These are phyloP conservation scores for Adansonia gregorii DNA, from an alignment of 441 rosid species.

Conservation along the genomic window DNA sequence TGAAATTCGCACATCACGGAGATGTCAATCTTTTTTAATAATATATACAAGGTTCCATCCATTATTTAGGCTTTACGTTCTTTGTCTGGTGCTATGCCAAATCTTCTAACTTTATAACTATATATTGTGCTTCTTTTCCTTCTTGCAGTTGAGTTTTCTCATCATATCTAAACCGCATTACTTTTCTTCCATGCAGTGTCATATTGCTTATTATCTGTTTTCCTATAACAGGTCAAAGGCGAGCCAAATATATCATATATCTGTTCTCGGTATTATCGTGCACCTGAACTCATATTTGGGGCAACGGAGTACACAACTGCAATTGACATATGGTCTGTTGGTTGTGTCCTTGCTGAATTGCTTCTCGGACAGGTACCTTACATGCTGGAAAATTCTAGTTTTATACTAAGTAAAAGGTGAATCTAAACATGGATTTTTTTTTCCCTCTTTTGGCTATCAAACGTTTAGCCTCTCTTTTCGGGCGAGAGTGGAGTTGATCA, in stretches of 20 bases:
- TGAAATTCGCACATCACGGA: neutral
- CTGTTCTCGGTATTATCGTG: conserved; percentile 58
- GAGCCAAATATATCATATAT: conserved; percentile 60
- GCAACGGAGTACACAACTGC: conserved; percentile 60
- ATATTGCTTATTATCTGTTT: neutral
- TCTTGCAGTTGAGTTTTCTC: neutral
- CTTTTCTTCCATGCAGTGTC: neutral
- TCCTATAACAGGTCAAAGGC: conserved; percentile 53
- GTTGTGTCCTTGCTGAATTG: conserved; percentile 54
- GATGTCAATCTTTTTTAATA: neutral
- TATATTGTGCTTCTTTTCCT: neutral
- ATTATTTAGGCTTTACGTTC: neutral
- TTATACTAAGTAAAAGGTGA: conserved; percentile 7
- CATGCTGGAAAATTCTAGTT: conserved; percentile 17
- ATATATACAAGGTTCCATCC: neutral
- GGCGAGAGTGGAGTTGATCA: conserved; percentile 98
- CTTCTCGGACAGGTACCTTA: conserved; percentile 56
- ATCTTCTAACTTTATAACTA: neutral
- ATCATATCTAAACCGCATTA: neutral
- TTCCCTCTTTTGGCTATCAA: conserved; percentile 22
- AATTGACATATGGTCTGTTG: conserved; percentile 60
- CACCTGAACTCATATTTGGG: conserved; percentile 66
- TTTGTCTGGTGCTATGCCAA: neutral
- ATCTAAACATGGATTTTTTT: conserved; percentile 23
- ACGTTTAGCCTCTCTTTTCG: conserved; percentile 53